Evolutionary conservation across 1,284 basidiomycete genomes (phyloP), one percentile per base, ranked within the genome.

Genomic region (Schizopora paradoxa): DNA sequence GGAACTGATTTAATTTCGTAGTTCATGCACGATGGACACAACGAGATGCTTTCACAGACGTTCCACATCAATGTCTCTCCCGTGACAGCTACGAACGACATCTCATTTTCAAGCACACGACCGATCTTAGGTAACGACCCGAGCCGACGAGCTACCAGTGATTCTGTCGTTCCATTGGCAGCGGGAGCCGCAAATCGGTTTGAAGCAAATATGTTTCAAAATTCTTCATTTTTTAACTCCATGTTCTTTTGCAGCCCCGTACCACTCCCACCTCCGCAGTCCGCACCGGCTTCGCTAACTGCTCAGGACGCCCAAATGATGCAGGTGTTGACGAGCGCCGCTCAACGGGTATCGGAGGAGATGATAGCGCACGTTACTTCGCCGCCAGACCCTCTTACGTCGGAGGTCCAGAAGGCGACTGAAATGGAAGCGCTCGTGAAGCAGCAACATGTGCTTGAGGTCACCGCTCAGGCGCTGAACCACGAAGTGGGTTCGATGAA

Each of bases 371-470:
- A 84, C 57, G 72, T 79, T 26, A 74, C 81, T 33, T 60, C 64
- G 23, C 48, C 48, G 10, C n/a, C n/a, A n/a, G n/a, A n/a, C n/a
- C n/a, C n/a, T n/a, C n/a, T n/a, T n/a, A n/a, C n/a, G n/a, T n/a
- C n/a, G n/a, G n/a, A n/a, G n/a, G n/a, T n/a, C n/a, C n/a, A n/a
- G n/a, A 31, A 8, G 10, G 68, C 64, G 13, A 66, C 66, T 19
- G 74, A 82, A 54, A 59, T 85, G 16, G 74, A 83, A 58, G 76
- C 78, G 11, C 72, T 89, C 45, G 82, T 76, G 32, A 86, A 86
- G 61, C 86, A 88, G 65, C 84, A 85, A 56, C 79, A 86, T 54
- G 83, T 88, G 45, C 70, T 89, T 39, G 83, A 82, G 29, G 73
- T 83, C 48, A 86, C 86, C 3, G 82, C 86, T 11, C 73, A 82